Conservation (phyloP, 2,329 filamentous ascomycete genomes). For the Mollisiaceae sp. region DNA sequence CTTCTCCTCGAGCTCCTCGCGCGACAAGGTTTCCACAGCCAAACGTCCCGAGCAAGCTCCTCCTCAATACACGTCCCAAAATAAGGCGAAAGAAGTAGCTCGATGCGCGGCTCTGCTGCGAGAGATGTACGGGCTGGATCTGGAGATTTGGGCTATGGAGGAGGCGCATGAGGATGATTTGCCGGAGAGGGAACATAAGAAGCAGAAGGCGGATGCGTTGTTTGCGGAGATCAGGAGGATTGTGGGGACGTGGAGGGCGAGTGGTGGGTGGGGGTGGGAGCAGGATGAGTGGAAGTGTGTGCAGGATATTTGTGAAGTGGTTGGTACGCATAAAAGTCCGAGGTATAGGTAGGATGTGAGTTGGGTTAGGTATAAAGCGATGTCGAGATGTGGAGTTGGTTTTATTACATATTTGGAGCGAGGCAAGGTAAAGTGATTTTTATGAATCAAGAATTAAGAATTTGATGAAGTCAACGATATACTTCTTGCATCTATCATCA, state of each 20-base stretch:
- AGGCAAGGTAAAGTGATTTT: neutral
- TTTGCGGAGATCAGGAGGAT: slow-evolving; percentile 14
- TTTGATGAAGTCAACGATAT: neutral
- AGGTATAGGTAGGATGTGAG: neutral
- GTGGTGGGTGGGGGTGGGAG: neutral
- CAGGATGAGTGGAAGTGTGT: slow-evolving; percentile 10
- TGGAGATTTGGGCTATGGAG: slow-evolving; percentile 12
- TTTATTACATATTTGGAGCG: neutral
- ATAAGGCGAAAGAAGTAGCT: slow-evolving; percentile 15
- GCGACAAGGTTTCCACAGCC: neutral
- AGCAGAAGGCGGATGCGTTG: slow-evolving; percentile 10
- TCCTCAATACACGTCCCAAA: neutral
- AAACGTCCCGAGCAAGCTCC: neutral
- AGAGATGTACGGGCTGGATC: slow-evolving; percentile 12
- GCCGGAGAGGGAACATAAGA: slow-evolving; percentile 3
- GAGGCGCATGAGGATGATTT: neutral
- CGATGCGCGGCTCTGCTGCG: slow-evolving; percentile 12
- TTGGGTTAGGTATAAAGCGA: neutral
- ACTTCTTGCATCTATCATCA: neutral
- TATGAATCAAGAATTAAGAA: too few species aligned
- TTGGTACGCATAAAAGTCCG: neutral
- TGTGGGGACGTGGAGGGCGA: slow-evolving; percentile 2
- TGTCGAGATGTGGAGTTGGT: neutral
- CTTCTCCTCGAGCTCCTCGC: neutral
- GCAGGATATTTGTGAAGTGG: slow-evolving; percentile 11